A percentile compares a stretch with the other conserved stretches of the same genome.
phyloP scores from a whole-genome alignment of 2,329 filamentous ascomycete genomes.

The Colletotrichum gloeosporioides region DNA sequence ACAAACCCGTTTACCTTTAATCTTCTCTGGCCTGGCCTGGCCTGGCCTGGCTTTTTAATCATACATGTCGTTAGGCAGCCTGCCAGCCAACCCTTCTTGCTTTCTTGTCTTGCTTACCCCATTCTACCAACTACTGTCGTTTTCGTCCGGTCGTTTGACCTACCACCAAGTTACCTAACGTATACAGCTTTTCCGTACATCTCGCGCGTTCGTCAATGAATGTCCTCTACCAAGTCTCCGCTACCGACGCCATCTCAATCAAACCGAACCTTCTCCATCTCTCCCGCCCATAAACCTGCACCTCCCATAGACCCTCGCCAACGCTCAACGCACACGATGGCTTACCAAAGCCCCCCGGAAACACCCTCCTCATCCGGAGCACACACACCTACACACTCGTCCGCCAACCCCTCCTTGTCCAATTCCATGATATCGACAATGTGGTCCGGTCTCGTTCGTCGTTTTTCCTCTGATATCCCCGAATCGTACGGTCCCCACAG shows the following conservation, averaged over 20 bases:
- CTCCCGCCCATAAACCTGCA: not conserved
- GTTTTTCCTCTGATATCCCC: constrained; percentile 60
- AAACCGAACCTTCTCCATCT: not conserved
- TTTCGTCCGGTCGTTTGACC: not conserved
- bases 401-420: constrained; percentile 31
- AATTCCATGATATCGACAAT: constrained; percentile 41
- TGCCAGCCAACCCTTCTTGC: not conserved
- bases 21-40: not conserved
- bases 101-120: not conserved
- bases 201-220: not conserved
- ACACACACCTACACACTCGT: constrained; percentile 30
- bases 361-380: constrained; percentile 30
- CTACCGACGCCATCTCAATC: not conserved
- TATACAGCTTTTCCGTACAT: not conserved
- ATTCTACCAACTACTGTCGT: not conserved
- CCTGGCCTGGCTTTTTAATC: not conserved
- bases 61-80: not conserved
- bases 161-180: not conserved
- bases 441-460: constrained; percentile 70
- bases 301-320: not conserved
- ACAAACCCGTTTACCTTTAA: not conserved
- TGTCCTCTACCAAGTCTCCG: not conserved
- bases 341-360: constrained; percentile 15
- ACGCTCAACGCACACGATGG: not conserved
- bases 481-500: constrained; percentile 28